Conservation (phyloP, 306 rosid genomes). For the Gastrolobium bilobum region DNA sequence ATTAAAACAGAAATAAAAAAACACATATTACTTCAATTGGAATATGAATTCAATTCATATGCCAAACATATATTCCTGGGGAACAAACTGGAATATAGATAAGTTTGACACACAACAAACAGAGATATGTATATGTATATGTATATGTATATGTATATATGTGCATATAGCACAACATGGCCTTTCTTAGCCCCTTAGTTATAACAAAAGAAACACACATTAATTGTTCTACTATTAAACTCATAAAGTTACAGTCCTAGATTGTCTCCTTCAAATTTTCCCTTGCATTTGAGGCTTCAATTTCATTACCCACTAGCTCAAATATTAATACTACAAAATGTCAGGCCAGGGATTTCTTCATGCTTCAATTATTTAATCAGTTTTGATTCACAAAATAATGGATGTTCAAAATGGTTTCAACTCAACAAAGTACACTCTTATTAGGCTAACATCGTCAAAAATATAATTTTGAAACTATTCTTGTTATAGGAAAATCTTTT, state of each 20-base stretch:
- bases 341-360: background rate
- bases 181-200: no score
- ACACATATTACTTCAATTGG: background rate
- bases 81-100: no score
- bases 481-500: no score
- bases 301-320: conserved; percentile 11
- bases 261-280: background rate
- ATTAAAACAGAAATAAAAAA: background rate
- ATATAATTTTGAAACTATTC: no score
- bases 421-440: background rate
- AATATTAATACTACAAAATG: background rate
- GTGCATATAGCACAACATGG: no score
- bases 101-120: no score
- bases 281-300: conserved; percentile 1
- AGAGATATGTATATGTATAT: no score
- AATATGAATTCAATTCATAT: background rate
- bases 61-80: background rate
- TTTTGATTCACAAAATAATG: background rate
- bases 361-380: background rate
- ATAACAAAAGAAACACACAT: no score
- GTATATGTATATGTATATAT: no score
- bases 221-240: no score
- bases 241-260: background rate
- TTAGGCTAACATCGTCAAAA: background rate
- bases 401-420: conserved; percentile 4